A percentile compares a stretch with the other conserved stretches of the same genome.
These are phyloP conservation scores for Phenoliferia sp. DNA, from an alignment of 1,284 basidiomycete species.

Conservation along the genomic window DNA sequence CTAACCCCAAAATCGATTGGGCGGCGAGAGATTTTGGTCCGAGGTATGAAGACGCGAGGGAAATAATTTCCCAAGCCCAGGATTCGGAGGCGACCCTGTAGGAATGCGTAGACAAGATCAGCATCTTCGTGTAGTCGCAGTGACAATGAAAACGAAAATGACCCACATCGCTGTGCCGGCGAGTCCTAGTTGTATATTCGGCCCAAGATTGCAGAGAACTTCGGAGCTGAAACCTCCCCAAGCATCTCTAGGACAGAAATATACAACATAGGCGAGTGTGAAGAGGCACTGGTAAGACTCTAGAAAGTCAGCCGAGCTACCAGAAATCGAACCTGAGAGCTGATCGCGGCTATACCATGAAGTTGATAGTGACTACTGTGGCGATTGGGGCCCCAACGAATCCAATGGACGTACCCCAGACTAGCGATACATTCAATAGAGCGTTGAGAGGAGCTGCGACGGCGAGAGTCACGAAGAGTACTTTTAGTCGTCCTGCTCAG, in stretches of 20 bases:
- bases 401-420: conserved; percentile 56
- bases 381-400: conserved; percentile 92
- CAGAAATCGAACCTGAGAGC: too few species aligned
- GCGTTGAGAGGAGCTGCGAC: conserved; percentile 83
- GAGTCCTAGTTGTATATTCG: conserved; percentile 67
- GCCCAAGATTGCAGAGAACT: conserved; percentile 65
- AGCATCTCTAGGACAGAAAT: conserved; percentile 68
- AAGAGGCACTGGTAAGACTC: too few species aligned
- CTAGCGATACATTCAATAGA: conserved; percentile 74
- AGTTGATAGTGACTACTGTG: conserved; percentile 80
- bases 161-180: conserved; percentile 56
- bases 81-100: conserved; percentile 73
- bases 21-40: too few species aligned
- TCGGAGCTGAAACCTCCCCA: conserved; percentile 73
- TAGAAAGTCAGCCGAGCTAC: too few species aligned
- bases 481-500: conserved; percentile 64
- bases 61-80: conserved; percentile 83
- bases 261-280: conserved; percentile 66
- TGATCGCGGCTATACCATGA: too few species aligned
- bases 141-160: too few species aligned
- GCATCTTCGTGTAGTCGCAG: too few species aligned
- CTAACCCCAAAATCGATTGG: too few species aligned
- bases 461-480: conserved; percentile 79
- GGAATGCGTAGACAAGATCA: too few species aligned
- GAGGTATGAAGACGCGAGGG: conserved; percentile 24